Evolutionary conservation across 805 yeast genomes (phyloP).

Genomic region (Candida khao-thaluensis): DNA sequence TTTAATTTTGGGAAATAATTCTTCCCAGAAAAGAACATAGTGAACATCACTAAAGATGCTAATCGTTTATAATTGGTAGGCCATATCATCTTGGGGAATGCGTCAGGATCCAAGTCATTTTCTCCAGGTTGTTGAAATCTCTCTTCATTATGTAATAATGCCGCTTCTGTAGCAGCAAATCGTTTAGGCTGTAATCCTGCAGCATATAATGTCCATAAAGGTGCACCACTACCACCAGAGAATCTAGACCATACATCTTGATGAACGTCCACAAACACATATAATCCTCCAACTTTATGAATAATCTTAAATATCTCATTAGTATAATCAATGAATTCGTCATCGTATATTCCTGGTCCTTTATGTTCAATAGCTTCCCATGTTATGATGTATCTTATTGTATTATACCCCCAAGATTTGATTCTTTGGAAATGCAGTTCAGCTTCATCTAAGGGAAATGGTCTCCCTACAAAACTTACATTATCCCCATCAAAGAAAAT

Average conservation of each 20-base stretch:
- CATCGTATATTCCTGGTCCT: constrained; percentile 84
- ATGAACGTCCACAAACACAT: constrained; percentile 83
- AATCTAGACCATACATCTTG: constrained; percentile 94
- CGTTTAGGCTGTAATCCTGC: constrained; percentile 81
- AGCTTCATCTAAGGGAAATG: constrained; percentile 75
- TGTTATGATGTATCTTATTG: constrained; percentile 70
- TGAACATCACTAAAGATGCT: constrained; percentile 79
- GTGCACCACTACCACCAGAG: constrained; percentile 92
- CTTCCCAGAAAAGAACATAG: constrained; percentile 78
- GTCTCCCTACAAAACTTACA: constrained; percentile 81
- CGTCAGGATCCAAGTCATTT: constrained; percentile 20
- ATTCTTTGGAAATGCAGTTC: constrained; percentile 65
- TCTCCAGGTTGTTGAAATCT: constrained; percentile 27
- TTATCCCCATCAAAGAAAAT: constrained; percentile 67
- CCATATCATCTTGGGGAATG: constrained; percentile 88
- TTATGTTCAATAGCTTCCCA: constrained; percentile 93
- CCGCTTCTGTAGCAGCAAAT: constrained; percentile 75
- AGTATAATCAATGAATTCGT: constrained; percentile 70
- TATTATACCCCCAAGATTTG: constrained; percentile 79
- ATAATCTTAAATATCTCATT: constrained; percentile 58
- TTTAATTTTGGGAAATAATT: constrained; percentile 72
- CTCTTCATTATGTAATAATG: constrained; percentile 63
- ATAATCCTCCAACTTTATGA: constrained; percentile 65
- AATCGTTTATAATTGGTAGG: constrained; percentile 79
- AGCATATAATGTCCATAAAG: constrained; percentile 87